These are phyloP conservation scores for Nasturtium officinale DNA, from an alignment of 345 rosid species.

Conservation along the genomic window DNA sequence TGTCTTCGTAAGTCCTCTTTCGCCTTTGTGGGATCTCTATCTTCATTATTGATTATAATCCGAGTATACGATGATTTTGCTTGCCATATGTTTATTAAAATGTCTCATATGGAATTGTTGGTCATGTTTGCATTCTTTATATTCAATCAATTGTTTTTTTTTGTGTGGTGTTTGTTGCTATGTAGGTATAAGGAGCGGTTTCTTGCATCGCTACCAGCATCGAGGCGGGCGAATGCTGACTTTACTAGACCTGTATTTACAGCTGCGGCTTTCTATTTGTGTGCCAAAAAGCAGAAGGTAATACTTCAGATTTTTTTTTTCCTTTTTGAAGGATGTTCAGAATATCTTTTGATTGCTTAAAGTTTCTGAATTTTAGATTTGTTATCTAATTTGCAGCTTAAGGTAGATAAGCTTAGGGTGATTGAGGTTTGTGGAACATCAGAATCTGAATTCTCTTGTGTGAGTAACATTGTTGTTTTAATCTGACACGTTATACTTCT, in stretches of 20 bases:
- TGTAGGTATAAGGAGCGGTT: slow-evolving; percentile 81
- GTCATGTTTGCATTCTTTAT: background rate
- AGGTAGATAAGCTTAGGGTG: slow-evolving; percentile 76
- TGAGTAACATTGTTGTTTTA: slow-evolving; percentile 46
- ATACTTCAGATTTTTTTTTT: background rate
- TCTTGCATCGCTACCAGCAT: slow-evolving; percentile 69
- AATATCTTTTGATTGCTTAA: background rate
- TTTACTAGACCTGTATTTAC: slow-evolving; percentile 81
- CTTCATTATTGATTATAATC: background rate
- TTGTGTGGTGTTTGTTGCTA: slow-evolving; percentile 6
- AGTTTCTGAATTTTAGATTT: background rate
- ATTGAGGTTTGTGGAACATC: slow-evolving; percentile 92
- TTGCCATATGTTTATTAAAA: slow-evolving; percentile 49
- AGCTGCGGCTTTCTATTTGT: slow-evolving; percentile 85
- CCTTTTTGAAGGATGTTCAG: background rate
- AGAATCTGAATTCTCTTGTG: slow-evolving; percentile 79
- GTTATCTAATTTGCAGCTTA: slow-evolving; percentile 58
- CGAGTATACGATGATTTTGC: background rate
- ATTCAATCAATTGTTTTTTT: background rate
- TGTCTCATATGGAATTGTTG: slow-evolving; percentile 30
- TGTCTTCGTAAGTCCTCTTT: slow-evolving; percentile 62
- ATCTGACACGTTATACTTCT: slow-evolving; percentile 34
- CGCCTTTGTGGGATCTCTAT: background rate
- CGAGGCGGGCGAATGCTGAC: slow-evolving; percentile 72
- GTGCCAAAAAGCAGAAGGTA: slow-evolving; percentile 83